A percentile compares a stretch with the other conserved stretches of the same genome.
Conservation (phyloP, 495 filamentous ascomycete species). For the Penicillium chermesinum region DNA sequence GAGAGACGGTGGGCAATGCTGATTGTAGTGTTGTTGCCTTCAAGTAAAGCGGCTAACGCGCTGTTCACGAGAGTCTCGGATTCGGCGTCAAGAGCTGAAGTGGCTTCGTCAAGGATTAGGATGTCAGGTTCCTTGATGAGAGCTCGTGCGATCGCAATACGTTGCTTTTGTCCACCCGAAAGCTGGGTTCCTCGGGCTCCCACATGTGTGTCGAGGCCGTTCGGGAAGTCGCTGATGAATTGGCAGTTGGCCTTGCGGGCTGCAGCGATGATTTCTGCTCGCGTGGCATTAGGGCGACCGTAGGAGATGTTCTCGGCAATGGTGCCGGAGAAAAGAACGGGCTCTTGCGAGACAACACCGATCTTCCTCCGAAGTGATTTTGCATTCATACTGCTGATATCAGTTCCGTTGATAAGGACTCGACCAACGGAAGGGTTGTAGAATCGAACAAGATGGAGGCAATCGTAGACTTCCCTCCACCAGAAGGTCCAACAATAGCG, state of each 20-base stretch:
- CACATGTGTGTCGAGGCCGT: conserved; percentile 90
- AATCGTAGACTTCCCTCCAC: conserved; percentile 93
- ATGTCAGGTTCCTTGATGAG: conserved; percentile 96
- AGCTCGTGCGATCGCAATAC: conserved; percentile 93
- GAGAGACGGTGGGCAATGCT: conserved; percentile 92
- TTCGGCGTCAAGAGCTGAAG: conserved; percentile 92
- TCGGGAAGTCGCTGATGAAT: conserved; percentile 94
- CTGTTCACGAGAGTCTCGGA: conserved; percentile 93
- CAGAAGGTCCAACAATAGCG: conserved; percentile 91
- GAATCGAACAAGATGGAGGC: conserved; percentile 84
- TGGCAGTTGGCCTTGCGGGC: conserved; percentile 93
- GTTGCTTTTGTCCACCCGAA: conserved; percentile 94
- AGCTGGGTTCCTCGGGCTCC: conserved; percentile 90
- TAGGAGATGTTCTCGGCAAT: conserved; percentile 98
- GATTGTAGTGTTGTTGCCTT: conserved; percentile 89
- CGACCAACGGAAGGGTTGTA: conserved; percentile 75
- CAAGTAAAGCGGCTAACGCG: conserved; percentile 73
- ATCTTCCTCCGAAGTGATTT: conserved; percentile 93
- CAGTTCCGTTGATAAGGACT: conserved; percentile 78
- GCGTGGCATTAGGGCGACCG: conserved; percentile 72
- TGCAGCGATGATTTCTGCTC: conserved; percentile 76
- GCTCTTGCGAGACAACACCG: conserved; percentile 91
- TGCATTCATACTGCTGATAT: conserved; percentile 83
- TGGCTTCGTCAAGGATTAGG: conserved; percentile 91
- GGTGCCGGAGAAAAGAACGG: conserved; percentile 90